Conservation (phyloP, 2,329 filamentous ascomycete species). For the Calonectria ilicicola region DNA sequence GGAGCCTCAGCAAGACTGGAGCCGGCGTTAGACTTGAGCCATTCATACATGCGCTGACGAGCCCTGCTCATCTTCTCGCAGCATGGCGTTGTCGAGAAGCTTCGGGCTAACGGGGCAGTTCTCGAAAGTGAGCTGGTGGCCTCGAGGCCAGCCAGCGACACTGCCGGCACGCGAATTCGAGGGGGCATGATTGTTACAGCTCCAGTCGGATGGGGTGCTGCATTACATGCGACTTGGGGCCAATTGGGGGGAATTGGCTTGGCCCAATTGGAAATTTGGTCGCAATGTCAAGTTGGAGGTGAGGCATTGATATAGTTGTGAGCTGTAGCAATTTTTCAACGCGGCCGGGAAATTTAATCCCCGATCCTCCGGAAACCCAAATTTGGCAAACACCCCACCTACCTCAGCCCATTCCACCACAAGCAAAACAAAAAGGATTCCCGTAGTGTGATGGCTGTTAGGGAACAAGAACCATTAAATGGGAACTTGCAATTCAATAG, state of each 20-base stretch:
- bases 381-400: neutral
- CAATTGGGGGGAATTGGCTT: constrained; percentile 40
- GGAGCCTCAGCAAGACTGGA: constrained; percentile 38
- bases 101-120: constrained; percentile 39
- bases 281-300: constrained; percentile 23
- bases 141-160: constrained; percentile 47
- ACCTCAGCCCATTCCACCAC: neutral
- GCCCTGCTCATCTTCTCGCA: constrained; percentile 51
- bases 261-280: constrained; percentile 30
- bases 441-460: too few species aligned
- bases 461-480: too few species aligned
- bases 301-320: constrained; percentile 8
- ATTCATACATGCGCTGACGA: constrained; percentile 54
- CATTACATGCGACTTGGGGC: constrained; percentile 38
- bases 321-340: constrained; percentile 39
- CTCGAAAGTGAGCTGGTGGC: constrained; percentile 35
- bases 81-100: constrained; percentile 55
- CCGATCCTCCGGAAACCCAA: neutral
- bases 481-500: neutral
- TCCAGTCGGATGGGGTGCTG: constrained; percentile 32
- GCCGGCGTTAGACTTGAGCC: constrained; percentile 48
- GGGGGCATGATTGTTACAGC: constrained; percentile 47
- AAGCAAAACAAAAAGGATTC: too few species aligned
- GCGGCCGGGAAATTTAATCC: constrained; percentile 24
- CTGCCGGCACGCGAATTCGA: constrained; percentile 44